phyloP scores from a whole-genome alignment of 768 basidiomycete species.

The Macrolepiota fuliginosa region DNA sequence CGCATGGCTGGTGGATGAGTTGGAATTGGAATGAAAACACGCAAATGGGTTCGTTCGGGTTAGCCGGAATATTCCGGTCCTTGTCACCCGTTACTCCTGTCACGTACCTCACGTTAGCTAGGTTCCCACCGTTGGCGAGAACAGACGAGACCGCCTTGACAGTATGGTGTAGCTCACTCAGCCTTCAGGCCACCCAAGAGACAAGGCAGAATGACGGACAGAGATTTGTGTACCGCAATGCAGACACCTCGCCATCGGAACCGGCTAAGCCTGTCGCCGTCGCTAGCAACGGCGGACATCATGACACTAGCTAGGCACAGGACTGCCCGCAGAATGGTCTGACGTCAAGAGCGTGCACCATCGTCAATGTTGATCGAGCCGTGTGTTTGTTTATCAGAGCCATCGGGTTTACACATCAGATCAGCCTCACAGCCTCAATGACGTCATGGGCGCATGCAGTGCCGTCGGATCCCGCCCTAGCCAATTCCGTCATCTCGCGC shows the following conservation, averaged over 20 bases:
- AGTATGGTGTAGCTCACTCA: not conserved
- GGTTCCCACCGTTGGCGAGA: not conserved
- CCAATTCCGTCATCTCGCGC: not conserved
- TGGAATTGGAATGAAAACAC: slow-evolving; percentile 18
- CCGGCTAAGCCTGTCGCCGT: not conserved
- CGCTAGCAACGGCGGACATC: not conserved
- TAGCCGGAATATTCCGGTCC: slow-evolving; percentile 25
- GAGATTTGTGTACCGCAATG: not conserved
- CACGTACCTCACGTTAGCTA: not conserved
- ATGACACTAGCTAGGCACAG: not conserved
- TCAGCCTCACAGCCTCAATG: not conserved
- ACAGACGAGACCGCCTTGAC: not conserved
- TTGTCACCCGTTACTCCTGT: slow-evolving; percentile 8
- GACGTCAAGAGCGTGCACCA: not conserved
- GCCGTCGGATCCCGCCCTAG: not conserved
- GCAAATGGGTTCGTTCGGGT: slow-evolving; percentile 27
- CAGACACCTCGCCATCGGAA: not conserved
- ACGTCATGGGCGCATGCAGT: not conserved
- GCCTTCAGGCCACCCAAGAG: not conserved
- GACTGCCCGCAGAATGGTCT: not conserved
- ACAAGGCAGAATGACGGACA: not conserved
- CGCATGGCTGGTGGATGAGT: slow-evolving; percentile 40
- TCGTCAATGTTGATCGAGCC: not conserved
- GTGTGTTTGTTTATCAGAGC: not conserved
- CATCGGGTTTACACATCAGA: not conserved